Percentiles rank a stretch among this genome's conserved stretches.
Conservation (phyloP, 192 early-diverging fungal genomes). For the Podila verticillata region DNA sequence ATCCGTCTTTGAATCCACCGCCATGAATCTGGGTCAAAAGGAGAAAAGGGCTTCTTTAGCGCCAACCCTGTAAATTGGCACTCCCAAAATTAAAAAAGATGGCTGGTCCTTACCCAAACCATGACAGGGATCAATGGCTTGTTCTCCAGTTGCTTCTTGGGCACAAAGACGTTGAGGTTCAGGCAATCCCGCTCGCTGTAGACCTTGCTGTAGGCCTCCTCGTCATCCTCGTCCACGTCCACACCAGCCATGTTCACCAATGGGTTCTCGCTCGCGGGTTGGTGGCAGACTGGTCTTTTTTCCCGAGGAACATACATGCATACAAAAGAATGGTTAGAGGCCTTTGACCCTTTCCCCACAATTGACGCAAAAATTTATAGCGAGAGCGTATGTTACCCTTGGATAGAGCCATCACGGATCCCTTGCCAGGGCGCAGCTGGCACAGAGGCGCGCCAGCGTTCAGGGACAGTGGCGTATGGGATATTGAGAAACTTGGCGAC, state of each 20-base stretch:
- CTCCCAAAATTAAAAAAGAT: no score
- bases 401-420: slow-evolving; percentile 28
- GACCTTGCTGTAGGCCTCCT: slow-evolving; percentile 9
- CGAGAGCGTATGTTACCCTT: slow-evolving; percentile 8
- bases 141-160: neutral
- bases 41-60: no score
- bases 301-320: neutral
- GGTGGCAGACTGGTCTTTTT: slow-evolving; percentile 29
- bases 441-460: slow-evolving; percentile 43
- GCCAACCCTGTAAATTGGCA: no score
- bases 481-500: slow-evolving; percentile 23
- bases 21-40: slow-evolving; percentile 14
- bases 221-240: slow-evolving; percentile 20
- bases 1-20: slow-evolving; percentile 27
- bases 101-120: slow-evolving; percentile 17
- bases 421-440: slow-evolving; percentile 30
- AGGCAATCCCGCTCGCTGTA: slow-evolving; percentile 55
- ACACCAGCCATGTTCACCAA: slow-evolving; percentile 16
- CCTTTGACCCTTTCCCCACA: no score
- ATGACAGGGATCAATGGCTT: slow-evolving; percentile 20
- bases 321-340: neutral
- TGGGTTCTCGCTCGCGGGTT: slow-evolving; percentile 17
- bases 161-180: slow-evolving; percentile 57
- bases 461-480: slow-evolving; percentile 42
- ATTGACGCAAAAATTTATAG: neutral